Base-by-base conservation (phyloP, 148 eudicot genomes). In the Cornus suecica region DNA sequence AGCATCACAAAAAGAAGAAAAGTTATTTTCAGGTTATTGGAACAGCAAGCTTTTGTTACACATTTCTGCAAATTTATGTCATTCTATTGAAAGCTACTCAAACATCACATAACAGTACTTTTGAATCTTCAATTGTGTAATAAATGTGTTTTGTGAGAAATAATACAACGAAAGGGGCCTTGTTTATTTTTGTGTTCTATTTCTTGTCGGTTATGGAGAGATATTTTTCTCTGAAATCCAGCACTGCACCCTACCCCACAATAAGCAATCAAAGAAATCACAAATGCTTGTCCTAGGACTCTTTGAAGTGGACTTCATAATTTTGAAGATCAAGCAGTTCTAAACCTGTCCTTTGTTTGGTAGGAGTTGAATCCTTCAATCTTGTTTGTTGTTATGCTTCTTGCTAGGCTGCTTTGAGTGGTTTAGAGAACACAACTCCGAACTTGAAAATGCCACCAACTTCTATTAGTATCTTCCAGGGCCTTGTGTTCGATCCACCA, bases 11-110 rank as follows among this genome's bases (percentile, higher is more conserved):
- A 2, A 16, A 34, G 54, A 74, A 3, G n/a, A 76, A 79, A 79
- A 69, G 68, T 81, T 76, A 48, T 67, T 70, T 70, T 75, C 75
- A 22, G 37, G 66, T 71, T 66, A 69, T 61, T 80, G 75, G 71
- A 60, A 72, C 70, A 56, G 83, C 69, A 64, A 74, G 74, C 69
- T 61, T 76, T 68, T 82, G 73, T 42, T 75, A 71, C 34, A 72
- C 77, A 65, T 76, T 73, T 70, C 74, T 68, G 58, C 74, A 56
- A 41, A 69, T 24, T 24, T 5, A 13, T 23, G 30, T 69, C 52
- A n/a, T 22, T 37, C 37, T 69, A 16, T 4, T 10, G 5, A 13
- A 3, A 23, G 5, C 54, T 42, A 10, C 29, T 69, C 25, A 16
- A 64, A 70, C 76, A 31, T 60, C 29, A 10, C 18, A 60, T 25